Evolutionary conservation across 768 basidiomycete species (phyloP), one percentile per base, ranked within the genome.

Genomic region (Boletus reticulatus): DNA sequence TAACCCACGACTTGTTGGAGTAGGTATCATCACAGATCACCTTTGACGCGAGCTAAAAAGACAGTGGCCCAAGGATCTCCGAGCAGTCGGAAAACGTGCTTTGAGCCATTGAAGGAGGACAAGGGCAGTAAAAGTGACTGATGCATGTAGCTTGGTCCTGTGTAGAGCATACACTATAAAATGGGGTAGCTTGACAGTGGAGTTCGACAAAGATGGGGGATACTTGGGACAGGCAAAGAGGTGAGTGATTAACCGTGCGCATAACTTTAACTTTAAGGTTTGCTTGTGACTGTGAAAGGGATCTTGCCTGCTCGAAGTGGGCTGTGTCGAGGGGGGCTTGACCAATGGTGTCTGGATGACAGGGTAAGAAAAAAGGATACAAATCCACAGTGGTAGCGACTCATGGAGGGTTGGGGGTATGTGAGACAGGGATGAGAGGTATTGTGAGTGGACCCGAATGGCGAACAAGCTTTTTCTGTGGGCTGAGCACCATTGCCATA

Each of bases 11-110:
- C 68, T 93, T 92, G 80, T 94, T 94, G 16, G 89, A 92, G 69
- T 94, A 95, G 0, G 92, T 94, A 64, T 94, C 92, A 75, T 95
- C 92, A 73, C 92, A 94, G 47, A 93, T 88, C n/a, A 94, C 88
- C 67, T 87, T 87, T 4, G 78, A 80, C 0, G 84, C 78, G 62
- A 0, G 84, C 84, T 16, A 89, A 65, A 88, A 88, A 0, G 67
- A 0, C 88, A 78, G 53, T 89, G 87, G 0, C 88, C 88, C 0
- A 84, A 86, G 1, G 84, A 86, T 19, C 87, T 87, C 48, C 84
- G 80, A n/a, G 87, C 88, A 6, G 86, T 84, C 41, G 87, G 88
- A 69, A 87, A 88, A 20, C 86, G 80, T 0, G 79, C 78, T 73
- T 89, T 89, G 50, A 89, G 76, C 4, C 88, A 78, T 44, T 81